Evolutionary conservation across 2,329 filamentous ascomycete species (phyloP), one percentile per base, ranked within the genome.

Genomic region (Stemphylium lycopersici): DNA sequence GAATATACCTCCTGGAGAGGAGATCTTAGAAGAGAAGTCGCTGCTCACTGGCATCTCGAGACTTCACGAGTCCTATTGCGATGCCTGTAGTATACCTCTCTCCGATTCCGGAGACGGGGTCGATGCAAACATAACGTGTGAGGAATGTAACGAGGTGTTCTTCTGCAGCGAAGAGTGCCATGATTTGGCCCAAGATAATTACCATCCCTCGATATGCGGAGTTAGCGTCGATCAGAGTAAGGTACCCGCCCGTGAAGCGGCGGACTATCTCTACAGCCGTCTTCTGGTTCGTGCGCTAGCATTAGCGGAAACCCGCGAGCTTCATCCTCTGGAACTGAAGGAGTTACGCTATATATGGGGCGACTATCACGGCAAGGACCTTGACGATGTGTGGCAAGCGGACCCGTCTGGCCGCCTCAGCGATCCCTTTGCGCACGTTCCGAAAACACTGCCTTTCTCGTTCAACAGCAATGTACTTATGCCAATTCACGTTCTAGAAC

Each of bases 11-110:
- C 85, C 91, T 0, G 90, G 90, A 8, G 90, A 96, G 71, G 80
- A 83, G 5, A 86, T 97, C 2, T 82, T 99, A 26, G 80, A 85
- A 42, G 95, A 99, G 70, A 90, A 89, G 56, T 95, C 92, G 7
- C 83, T 96, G 6, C 79, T 99, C 36, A 96, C 93, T 2, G 93
- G 91, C 40, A 95, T 93, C 65, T 95, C 95, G 71, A 87, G 91
- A 26, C 83, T 95, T 11, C 91, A 96, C 70, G 92, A 96, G 58
- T 83, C 89, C 4, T 83, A 93, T 26, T 98, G 93, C 75, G 93
- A 98, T 74, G 92, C 92, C 12, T 98, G 93, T 74, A 91, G 91
- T 66, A 82, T 84, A 6, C 84, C 86, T 20, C 82, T 96, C 5
- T 90, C 90, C 0, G 68, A 64, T 12, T 52, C 62, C 13, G 36